Base-by-base conservation (phyloP, 441 rosid species). In the Erysimum cheiri region DNA sequence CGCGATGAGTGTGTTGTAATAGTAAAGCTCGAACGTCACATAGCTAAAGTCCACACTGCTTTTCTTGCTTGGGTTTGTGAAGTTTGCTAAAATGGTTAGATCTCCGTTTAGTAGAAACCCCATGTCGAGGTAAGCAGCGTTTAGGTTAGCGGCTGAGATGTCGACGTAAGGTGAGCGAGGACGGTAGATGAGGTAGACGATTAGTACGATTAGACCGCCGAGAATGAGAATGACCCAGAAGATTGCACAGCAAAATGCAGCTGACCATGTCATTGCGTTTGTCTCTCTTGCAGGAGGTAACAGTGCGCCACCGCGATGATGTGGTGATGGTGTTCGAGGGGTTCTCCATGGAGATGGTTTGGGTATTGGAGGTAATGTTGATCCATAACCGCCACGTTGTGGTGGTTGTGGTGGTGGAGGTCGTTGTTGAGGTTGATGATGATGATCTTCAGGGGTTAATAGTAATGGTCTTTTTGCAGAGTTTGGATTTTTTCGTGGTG, bases 11-110 rank as follows among this genome's bases (percentile, higher is more conserved):
- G 83, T 83, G 50, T 69, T 80, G 66, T 85, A 87, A 24, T 83
- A 85, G 85, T 85, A 89, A 32, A 93, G 87, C 58, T 91, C 92
- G 29, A 93, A 78, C 49, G 84, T 82, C 70, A 85, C 72, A 53
- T 37, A 72, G 75, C 71, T 84, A 84, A 90, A 91, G 33, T 87
- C 92, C 54, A 89, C 84, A 0, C 77, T 76, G 43, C 80, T 85
- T 74, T 91, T 91, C 77, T 80, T 85, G 89, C 84, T 93, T 1
- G 93, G 91, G 71, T 91, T 93, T 33, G 95, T 83, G 79, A 91
- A 84, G 81, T 93, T 93, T 11, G 85, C 87, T 1, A 91, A 87
- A 61, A 93, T 8, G 1, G 81, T 76, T 22, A 94, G 49, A 77
- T 90, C 96, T 1, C 93, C 92, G 49, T 91, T 91, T 1, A 94